These are phyloP conservation scores for Verticillium albo-atrum DNA, from an alignment of 2,329 filamentous ascomycete genomes.

Conservation along the genomic window DNA sequence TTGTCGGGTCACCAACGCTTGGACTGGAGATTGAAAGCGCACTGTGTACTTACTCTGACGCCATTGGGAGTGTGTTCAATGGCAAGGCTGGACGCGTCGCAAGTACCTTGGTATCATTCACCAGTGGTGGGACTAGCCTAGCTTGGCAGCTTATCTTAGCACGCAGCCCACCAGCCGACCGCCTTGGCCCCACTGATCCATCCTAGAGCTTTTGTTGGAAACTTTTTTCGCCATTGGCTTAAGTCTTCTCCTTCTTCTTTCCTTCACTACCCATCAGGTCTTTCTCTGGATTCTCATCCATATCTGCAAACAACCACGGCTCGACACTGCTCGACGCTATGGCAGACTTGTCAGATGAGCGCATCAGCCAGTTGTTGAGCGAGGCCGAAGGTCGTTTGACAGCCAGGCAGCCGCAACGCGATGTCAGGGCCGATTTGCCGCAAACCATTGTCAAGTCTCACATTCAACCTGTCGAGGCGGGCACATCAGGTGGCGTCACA, in stretches of 20 bases:
- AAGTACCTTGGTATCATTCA: too few species aligned
- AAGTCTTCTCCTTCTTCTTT: neutral
- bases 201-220: neutral
- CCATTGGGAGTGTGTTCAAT: too few species aligned
- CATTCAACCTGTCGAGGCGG: neutral
- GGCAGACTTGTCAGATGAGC: slow-evolving; percentile 12
- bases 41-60: too few species aligned
- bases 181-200: neutral
- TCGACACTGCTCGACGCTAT: slow-evolving; percentile 6
- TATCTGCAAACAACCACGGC: neutral
- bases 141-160: neutral
- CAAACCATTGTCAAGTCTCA: neutral
- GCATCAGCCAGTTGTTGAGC: slow-evolving; percentile 9
- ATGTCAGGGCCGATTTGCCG: slow-evolving; percentile 2
- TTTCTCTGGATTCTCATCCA: neutral
- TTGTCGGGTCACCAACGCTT: too few species aligned
- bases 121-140: neutral
- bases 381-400: slow-evolving; percentile 11
- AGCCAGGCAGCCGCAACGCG: slow-evolving; percentile 1
- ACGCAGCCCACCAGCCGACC: neutral
- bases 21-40: too few species aligned
- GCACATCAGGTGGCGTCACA: neutral
- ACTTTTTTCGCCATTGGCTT: neutral
- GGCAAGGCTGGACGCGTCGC: too few species aligned
- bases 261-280: neutral